A percentile compares a stretch with the other conserved stretches of the same genome.
Conservation (phyloP, 2,329 filamentous ascomycete species). For the Talaromyces funiculosus region DNA sequence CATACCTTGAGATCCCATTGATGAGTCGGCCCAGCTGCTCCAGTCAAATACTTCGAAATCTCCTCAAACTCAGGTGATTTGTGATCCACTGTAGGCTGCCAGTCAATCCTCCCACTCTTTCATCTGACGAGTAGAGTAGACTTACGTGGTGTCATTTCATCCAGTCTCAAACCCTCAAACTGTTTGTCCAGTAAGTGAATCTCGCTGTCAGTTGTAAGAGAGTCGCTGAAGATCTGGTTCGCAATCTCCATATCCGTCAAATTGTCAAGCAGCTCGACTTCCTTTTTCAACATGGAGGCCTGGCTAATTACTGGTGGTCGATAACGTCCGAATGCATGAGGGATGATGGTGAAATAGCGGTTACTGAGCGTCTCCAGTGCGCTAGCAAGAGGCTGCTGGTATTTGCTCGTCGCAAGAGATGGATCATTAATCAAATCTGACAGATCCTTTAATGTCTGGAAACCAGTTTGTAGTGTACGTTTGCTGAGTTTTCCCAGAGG, state of each 20-base stretch:
- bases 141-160: slow-evolving; percentile 64
- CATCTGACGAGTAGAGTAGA: not conserved
- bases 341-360: slow-evolving; percentile 73
- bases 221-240: slow-evolving; percentile 67
- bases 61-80: slow-evolving; percentile 58
- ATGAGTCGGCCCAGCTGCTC: slow-evolving; percentile 65
- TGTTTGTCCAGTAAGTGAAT: slow-evolving; percentile 66
- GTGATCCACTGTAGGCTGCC: slow-evolving; percentile 45
- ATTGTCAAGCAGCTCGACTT: slow-evolving; percentile 74
- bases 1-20: slow-evolving; percentile 35
- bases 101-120: not conserved
- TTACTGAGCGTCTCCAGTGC: slow-evolving; percentile 65
- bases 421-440: slow-evolving; percentile 59
- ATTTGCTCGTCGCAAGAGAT: slow-evolving; percentile 41
- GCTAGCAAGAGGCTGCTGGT: slow-evolving; percentile 31
- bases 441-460: slow-evolving; percentile 69
- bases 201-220: slow-evolving; percentile 45
- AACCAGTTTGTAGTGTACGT: slow-evolving; percentile 67
- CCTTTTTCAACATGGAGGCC: slow-evolving; percentile 58
- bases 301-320: slow-evolving; percentile 63
- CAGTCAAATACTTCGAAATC: slow-evolving; percentile 61
- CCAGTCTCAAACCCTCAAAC: slow-evolving; percentile 63
- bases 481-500: slow-evolving; percentile 82
- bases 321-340: slow-evolving; percentile 71
- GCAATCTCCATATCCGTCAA: slow-evolving; percentile 82